phyloP scores from a whole-genome alignment of 2,329 filamentous ascomycete species.

The Pestalotiopsis sp. region DNA sequence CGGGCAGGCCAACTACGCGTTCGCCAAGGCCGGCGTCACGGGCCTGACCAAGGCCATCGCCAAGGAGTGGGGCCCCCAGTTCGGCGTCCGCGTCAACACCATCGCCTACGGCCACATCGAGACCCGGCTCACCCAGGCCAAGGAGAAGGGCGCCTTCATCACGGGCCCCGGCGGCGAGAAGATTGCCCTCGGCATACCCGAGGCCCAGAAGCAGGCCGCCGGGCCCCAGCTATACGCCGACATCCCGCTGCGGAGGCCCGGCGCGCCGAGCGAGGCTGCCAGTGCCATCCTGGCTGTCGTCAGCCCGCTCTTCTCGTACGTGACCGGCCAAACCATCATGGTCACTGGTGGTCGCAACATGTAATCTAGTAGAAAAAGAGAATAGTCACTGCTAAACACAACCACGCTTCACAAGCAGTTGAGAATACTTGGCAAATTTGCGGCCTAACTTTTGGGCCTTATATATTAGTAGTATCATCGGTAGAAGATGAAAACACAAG shows the following conservation, averaged over 20 bases:
- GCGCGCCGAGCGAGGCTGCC: conserved; percentile 80
- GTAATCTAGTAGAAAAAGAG: conserved; percentile 31
- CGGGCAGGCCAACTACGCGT: conserved; percentile 86
- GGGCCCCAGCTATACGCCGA: conserved; percentile 57
- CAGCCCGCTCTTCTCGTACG: conserved; percentile 82
- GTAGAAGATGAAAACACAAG: conserved; percentile 11
- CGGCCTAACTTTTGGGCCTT: conserved; percentile 8
- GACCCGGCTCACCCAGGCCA: conserved; percentile 80
- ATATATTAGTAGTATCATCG: conserved; percentile 12
- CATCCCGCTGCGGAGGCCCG: conserved; percentile 78
- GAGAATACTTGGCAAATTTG: conserved; percentile 1
- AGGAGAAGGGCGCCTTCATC: conserved; percentile 82
- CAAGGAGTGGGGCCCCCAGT: conserved; percentile 86
- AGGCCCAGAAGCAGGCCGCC: conserved; percentile 52
- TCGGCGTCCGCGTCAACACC: conserved; percentile 82
- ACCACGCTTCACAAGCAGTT: not conserved
- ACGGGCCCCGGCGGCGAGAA: conserved; percentile 75
- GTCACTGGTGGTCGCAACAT: conserved; percentile 77
- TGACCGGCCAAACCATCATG: conserved; percentile 84
- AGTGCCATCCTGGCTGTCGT: conserved; percentile 76
- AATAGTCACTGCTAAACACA: not conserved
- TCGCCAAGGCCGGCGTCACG: conserved; percentile 82
- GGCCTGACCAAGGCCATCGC: conserved; percentile 88
- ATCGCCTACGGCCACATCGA: conserved; percentile 82
- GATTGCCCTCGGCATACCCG: conserved; percentile 74